Conservation (phyloP, 1,284 basidiomycete genomes). For the Cerrena zonata region DNA sequence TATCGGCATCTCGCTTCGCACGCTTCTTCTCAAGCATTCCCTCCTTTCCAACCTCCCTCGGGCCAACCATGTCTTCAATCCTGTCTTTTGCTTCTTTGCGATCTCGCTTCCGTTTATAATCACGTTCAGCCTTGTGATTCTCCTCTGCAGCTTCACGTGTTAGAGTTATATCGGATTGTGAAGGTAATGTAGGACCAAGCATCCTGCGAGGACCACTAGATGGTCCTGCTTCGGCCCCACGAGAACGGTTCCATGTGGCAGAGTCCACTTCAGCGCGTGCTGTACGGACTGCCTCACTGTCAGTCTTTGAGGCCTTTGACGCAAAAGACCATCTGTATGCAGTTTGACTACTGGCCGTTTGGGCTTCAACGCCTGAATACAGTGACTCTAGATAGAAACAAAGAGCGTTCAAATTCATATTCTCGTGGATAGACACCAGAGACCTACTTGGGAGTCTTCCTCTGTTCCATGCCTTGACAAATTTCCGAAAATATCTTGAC, state of each 20-base stretch:
- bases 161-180: constrained; percentile 56
- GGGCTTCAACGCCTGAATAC: constrained; percentile 52
- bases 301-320: constrained; percentile 40
- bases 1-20: constrained; percentile 55
- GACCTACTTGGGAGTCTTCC: constrained; percentile 59
- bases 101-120: constrained; percentile 57
- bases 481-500: constrained; percentile 75
- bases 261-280: constrained; percentile 55
- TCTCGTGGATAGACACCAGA: neutral
- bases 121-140: constrained; percentile 41
- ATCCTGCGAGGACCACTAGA: constrained; percentile 35
- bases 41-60: constrained; percentile 65
- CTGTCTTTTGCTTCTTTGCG: constrained; percentile 60
- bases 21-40: constrained; percentile 74
- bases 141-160: constrained; percentile 56
- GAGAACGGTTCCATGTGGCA: constrained; percentile 44
- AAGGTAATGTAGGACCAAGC: constrained; percentile 62
- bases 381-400: constrained; percentile 41
- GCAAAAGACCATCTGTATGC: constrained; percentile 58
- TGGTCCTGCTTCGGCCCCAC: constrained; percentile 19
- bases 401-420: no score
- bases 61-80: constrained; percentile 68
- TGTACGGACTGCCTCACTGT: constrained; percentile 49
- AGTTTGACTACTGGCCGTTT: constrained; percentile 53
- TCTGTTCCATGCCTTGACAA: constrained; percentile 78